A percentile compares a stretch with the other conserved stretches of the same genome.
phyloP scores from a whole-genome alignment of 139 green algal genomes.

The Auxenochlorella pyrenoidosa region DNA sequence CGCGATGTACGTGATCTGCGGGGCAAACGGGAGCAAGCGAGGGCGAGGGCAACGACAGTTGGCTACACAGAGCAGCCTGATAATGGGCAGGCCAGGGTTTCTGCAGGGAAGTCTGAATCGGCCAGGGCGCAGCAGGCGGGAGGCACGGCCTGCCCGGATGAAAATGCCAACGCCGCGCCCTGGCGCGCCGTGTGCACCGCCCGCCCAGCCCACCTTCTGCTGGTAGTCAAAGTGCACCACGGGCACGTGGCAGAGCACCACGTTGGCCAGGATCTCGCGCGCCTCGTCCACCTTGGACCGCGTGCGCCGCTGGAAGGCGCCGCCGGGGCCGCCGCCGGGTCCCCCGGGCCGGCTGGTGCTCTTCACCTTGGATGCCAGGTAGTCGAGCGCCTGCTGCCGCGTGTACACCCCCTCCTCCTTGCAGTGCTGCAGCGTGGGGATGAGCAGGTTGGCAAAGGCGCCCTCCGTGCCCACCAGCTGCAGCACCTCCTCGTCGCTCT shows the following conservation, averaged over 20 bases:
- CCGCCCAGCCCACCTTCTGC: constrained; percentile 65
- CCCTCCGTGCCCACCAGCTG: constrained; percentile 67
- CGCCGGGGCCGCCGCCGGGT: constrained; percentile 2
- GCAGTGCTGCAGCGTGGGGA: constrained; percentile 82
- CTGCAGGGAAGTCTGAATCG: no score
- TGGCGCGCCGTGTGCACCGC: no score
- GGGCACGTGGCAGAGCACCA: constrained; percentile 96
- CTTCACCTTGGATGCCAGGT: constrained; percentile 79
- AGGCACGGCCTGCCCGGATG: no score
- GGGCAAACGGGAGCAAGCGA: not conserved
- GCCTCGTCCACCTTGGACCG: constrained; percentile 87
- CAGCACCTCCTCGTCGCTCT: constrained; percentile 95
- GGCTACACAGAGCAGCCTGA: no score
- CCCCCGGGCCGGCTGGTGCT: constrained; percentile 38
- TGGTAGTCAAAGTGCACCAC: constrained; percentile 89
- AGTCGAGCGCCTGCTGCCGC: constrained; percentile 94
- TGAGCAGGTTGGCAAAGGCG: constrained; percentile 61
- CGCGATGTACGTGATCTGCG: constrained; percentile 83
- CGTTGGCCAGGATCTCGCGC: constrained; percentile 92
- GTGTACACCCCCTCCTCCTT: constrained; percentile 83
- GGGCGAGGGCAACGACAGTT: not conserved
- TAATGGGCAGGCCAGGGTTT: no score
- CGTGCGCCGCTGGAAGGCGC: constrained; percentile 44
- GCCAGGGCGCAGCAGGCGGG: no score
- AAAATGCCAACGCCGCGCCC: no score